phyloP scores from a whole-genome alignment of 176 grass and related monocot genomes.

The Luzula sylvatica region DNA sequence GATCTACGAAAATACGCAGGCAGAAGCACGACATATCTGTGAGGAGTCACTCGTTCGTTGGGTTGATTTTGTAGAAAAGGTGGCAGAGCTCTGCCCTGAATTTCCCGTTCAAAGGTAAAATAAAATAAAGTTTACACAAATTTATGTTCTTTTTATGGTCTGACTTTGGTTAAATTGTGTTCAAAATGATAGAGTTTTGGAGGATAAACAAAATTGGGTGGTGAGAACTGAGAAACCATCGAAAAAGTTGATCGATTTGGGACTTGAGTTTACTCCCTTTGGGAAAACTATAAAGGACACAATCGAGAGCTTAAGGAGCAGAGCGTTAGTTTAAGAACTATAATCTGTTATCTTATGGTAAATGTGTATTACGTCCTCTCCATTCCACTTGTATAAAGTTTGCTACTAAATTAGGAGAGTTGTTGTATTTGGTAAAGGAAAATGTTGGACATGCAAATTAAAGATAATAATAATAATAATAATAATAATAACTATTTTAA shows the following conservation, averaged over 20 bases:
- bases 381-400: neutral
- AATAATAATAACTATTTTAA: no score
- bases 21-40: constrained; percentile 47
- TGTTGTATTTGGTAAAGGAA: no score
- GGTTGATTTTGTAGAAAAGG: constrained; percentile 17
- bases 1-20: constrained; percentile 25
- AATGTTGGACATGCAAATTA: no score
- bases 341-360: neutral
- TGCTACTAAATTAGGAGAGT: no score
- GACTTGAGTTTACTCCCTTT: constrained; percentile 28
- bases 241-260: constrained; percentile 43
- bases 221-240: constrained; percentile 23
- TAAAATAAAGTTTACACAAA: no score
- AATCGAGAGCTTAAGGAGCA: constrained; percentile 35
- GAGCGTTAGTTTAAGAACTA: constrained; percentile 23
- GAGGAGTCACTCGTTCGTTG: constrained; percentile 6
- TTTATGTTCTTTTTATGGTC: neutral
- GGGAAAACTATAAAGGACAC: constrained; percentile 35
- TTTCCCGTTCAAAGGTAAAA: constrained; percentile 30
- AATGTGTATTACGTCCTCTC: neutral
- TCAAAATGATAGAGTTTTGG: constrained; percentile 23
- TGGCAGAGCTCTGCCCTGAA: constrained; percentile 40
- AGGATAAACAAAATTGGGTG: constrained; percentile 49
- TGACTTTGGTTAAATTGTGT: neutral
- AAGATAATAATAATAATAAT: no score